A percentile compares a stretch with the other conserved stretches of the same genome.
Conservation (phyloP, 75 land plant genomes). For the Cupressus sempervirens region DNA sequence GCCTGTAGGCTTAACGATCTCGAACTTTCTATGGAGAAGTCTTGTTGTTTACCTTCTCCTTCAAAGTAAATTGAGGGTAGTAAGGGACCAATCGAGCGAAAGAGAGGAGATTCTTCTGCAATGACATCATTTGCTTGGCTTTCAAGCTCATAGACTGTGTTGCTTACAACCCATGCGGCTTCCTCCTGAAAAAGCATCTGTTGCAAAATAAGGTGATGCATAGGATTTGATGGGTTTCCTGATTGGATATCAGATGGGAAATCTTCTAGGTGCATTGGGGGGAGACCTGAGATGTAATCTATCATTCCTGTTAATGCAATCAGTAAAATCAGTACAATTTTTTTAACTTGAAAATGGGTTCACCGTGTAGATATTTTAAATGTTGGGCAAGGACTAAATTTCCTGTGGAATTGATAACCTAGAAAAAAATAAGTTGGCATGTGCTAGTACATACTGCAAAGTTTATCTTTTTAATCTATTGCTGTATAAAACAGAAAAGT, state of each 20-base stretch:
- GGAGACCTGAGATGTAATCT: slow-evolving; percentile 18
- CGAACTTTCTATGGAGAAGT: background rate
- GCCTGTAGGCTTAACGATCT: slow-evolving; percentile 3
- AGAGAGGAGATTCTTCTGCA: background rate
- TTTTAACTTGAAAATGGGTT: background rate
- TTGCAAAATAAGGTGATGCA: background rate
- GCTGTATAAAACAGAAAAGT: too few relatives aligned
- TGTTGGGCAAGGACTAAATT: too few relatives aligned
- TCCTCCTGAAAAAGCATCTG: background rate
- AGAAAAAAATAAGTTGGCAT: too few relatives aligned
- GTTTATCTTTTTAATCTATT: too few relatives aligned
- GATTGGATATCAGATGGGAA: slow-evolving; percentile 27
- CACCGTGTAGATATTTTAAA: too few relatives aligned
- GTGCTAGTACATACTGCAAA: too few relatives aligned
- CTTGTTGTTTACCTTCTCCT: background rate
- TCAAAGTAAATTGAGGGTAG: background rate
- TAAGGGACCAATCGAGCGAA: background rate
- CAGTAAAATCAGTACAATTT: background rate
- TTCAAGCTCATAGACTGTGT: slow-evolving; percentile 31
- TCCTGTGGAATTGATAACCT: too few relatives aligned
- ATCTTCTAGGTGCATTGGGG: slow-evolving; percentile 19
- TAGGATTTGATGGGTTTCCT: background rate
- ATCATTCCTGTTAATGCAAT: background rate
- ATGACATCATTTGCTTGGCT: slow-evolving; percentile 10
- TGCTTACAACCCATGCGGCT: slow-evolving; percentile 20